Conservation (phyloP, 805 yeast species). For the Saturnispora galanensis region DNA sequence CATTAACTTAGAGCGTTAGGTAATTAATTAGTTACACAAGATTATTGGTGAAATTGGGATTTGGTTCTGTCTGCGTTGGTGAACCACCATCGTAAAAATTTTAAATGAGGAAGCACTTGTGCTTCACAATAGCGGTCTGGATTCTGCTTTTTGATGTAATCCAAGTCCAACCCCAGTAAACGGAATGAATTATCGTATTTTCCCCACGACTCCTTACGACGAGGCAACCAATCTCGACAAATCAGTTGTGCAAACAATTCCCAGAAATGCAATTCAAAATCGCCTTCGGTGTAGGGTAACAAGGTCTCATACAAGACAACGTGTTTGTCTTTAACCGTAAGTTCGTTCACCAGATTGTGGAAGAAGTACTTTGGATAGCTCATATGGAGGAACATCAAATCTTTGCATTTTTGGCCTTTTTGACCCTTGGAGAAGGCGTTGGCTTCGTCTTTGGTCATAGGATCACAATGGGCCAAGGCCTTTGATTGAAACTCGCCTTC, state of each 20-base stretch:
- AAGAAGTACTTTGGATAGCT: slow-evolving; percentile 47
- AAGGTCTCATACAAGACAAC: slow-evolving; percentile 26
- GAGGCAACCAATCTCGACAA: slow-evolving; percentile 20
- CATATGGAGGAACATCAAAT: slow-evolving; percentile 42
- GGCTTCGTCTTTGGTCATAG: slow-evolving; percentile 28
- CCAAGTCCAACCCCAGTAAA: slow-evolving; percentile 21
- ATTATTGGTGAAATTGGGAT: background rate
- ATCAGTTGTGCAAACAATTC: slow-evolving; percentile 29
- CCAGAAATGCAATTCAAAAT: slow-evolving; percentile 33
- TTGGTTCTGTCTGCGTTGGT: slow-evolving; percentile 2
- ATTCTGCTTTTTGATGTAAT: slow-evolving; percentile 20
- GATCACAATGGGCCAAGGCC: slow-evolving; percentile 36
- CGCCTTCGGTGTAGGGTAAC: slow-evolving; percentile 23
- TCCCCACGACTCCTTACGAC: no score
- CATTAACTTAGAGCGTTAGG: slow-evolving; percentile 76
- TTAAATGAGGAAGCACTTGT: slow-evolving; percentile 28
- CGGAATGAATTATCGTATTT: slow-evolving; percentile 3
- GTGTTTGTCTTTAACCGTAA: slow-evolving; percentile 16
- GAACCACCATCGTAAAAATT: slow-evolving; percentile 20
- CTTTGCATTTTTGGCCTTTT: slow-evolving; percentile 12
- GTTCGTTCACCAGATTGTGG: slow-evolving; percentile 9
- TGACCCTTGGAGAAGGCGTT: slow-evolving; percentile 10
- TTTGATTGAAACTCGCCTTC: slow-evolving; percentile 29
- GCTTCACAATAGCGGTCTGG: slow-evolving; percentile 24
- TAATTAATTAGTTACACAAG: slow-evolving; percentile 19